Percentiles rank a stretch among this genome's conserved stretches.
These are phyloP conservation scores for Orbilia quercus DNA, from an alignment of 2,329 filamentous ascomycete species.

Conservation along the genomic window DNA sequence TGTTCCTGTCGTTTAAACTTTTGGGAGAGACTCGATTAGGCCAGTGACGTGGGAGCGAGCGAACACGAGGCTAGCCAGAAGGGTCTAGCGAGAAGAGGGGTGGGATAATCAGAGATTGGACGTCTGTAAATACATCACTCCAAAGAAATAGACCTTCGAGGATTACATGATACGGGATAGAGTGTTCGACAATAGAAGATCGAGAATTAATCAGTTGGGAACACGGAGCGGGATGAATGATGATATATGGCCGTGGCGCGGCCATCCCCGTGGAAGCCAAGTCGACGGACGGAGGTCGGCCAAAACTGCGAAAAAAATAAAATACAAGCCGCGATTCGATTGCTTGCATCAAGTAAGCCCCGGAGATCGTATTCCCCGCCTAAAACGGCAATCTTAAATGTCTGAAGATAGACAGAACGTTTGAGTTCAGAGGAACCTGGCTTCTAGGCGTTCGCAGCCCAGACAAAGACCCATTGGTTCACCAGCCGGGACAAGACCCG, in stretches of 20 bases:
- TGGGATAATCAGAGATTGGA: neutral
- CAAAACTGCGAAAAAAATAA: neutral
- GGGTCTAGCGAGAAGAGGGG: neutral
- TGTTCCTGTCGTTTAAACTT: no score
- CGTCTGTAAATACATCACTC: neutral
- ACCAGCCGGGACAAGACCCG: neutral
- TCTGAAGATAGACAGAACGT: neutral
- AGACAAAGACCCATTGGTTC: no score
- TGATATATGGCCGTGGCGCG: neutral
- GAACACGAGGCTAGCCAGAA: neutral
- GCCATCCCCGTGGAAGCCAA: neutral
- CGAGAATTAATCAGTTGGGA: neutral
- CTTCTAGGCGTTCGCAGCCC: no score
- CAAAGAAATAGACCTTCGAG: neutral
- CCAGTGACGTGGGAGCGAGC: neutral
- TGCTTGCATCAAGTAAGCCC: slow-evolving; percentile 7
- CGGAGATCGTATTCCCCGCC: slow-evolving; percentile 46
- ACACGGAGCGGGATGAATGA: neutral
- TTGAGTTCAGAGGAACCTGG: no score
- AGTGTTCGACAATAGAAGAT: neutral
- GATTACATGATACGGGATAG: neutral
- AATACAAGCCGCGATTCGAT: slow-evolving; percentile 3
- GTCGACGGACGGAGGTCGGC: neutral
- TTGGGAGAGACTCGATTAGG: no score
- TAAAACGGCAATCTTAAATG: slow-evolving; percentile 31